These are phyloP conservation scores for Botryotinia globosa DNA, from an alignment of 2,329 filamentous ascomycete genomes.

Conservation along the genomic window DNA sequence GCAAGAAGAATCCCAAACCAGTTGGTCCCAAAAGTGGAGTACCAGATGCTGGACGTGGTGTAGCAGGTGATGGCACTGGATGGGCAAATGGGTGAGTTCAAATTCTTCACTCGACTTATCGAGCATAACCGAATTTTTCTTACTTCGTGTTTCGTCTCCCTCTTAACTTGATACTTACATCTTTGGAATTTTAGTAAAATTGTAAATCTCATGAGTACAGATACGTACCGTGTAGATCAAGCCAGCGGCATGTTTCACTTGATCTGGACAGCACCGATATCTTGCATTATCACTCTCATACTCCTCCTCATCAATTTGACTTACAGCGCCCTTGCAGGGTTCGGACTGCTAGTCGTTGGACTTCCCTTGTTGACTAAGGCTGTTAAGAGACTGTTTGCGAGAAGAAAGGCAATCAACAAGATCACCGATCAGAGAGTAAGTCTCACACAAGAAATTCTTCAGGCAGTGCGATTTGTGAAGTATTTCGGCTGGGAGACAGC, in stretches of 20 bases:
- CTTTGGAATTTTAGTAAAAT: neutral
- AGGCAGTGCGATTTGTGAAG: constrained; percentile 91
- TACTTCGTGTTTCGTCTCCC: neutral
- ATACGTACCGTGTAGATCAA: constrained; percentile 89
- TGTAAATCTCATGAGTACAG: constrained; percentile 86
- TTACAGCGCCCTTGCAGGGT: constrained; percentile 87
- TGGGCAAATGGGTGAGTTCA: constrained; percentile 74
- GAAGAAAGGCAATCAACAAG: constrained; percentile 81
- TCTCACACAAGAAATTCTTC: constrained; percentile 86
- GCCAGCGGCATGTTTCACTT: constrained; percentile 88
- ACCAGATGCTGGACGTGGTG: constrained; percentile 44
- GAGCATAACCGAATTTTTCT: neutral
- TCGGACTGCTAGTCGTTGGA: constrained; percentile 74
- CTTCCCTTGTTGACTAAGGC: constrained; percentile 75
- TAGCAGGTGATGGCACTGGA: constrained; percentile 69
- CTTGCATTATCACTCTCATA: constrained; percentile 73
- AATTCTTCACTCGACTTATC: neutral
- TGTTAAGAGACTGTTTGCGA: constrained; percentile 71
- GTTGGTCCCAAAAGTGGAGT: constrained; percentile 43
- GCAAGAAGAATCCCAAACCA: constrained; percentile 44
- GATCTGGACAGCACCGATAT: constrained; percentile 81
- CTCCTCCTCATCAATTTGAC: constrained; percentile 82
- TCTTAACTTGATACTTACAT: neutral
- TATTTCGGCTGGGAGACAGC: constrained; percentile 94
- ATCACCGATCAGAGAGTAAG: constrained; percentile 90